Evolutionary conservation across 1,284 basidiomycete genomes (phyloP).

Genomic region (Abortiporus biennis): DNA sequence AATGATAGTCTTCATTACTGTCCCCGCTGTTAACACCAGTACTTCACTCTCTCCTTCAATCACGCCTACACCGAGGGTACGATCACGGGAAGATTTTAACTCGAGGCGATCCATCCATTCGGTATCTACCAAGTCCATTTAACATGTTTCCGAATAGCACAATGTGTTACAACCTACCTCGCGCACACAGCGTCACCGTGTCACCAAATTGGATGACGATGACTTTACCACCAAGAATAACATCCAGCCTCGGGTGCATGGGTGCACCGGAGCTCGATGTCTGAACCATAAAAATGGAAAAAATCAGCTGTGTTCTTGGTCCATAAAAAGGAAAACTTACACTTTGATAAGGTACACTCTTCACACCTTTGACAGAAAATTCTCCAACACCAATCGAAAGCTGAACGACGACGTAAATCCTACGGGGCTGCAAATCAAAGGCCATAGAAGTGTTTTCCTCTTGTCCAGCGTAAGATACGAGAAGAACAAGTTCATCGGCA

Average conservation of each 20-base stretch:
- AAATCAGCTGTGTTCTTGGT: too few species aligned
- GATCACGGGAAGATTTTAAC: constrained; percentile 59
- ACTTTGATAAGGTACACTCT: constrained; percentile 67
- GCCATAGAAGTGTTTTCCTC: constrained; percentile 39
- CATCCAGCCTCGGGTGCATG: constrained; percentile 60
- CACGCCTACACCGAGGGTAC: constrained; percentile 65
- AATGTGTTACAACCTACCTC: constrained; percentile 34
- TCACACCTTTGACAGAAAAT: constrained; percentile 42
- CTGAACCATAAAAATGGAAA: too few species aligned
- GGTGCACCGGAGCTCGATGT: constrained; percentile 59
- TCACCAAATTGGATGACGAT: constrained; percentile 70
- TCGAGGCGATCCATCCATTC: constrained; percentile 68
- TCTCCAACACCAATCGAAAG: constrained; percentile 35
- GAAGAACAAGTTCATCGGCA: constrained; percentile 39
- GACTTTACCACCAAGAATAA: constrained; percentile 49
- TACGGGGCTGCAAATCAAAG: constrained; percentile 37
- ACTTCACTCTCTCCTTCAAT: constrained; percentile 43
- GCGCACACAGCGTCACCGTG: constrained; percentile 65
- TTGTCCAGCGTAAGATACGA: constrained; percentile 61
- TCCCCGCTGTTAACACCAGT: constrained; percentile 58
- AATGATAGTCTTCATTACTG: constrained; percentile 59
- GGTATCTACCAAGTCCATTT: constrained; percentile 39
- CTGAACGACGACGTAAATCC: constrained; percentile 59
- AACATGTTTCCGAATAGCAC: background rate
- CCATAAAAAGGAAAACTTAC: constrained; percentile 37